Percentiles rank a stretch among this genome's conserved stretches.
Conservation (phyloP, 306 rosid genomes). For the Sphenostylis stenocarpa region DNA sequence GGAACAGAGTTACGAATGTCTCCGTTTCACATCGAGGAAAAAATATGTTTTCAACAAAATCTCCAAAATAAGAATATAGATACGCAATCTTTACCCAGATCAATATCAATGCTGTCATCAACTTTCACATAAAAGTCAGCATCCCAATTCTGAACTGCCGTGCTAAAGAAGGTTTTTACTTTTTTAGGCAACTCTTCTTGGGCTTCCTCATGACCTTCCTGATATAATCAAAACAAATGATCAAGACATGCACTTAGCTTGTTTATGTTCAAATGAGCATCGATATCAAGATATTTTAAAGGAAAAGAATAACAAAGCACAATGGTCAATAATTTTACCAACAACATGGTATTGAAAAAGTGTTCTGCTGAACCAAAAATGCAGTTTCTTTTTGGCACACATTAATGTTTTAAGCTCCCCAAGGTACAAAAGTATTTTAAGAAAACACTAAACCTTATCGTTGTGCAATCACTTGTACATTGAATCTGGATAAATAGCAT, state of each 20-base stretch:
- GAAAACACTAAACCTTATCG: background rate
- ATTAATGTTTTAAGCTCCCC: conserved; percentile 17
- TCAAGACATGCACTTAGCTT: conserved; percentile 27
- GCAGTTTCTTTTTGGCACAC: background rate
- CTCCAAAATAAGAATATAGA: conserved; percentile 5
- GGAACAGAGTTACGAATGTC: conserved; percentile 27
- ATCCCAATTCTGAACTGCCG: conserved; percentile 96
- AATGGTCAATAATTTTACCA: background rate
- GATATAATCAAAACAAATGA: conserved; percentile 35
- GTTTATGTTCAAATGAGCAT: conserved; percentile 25
- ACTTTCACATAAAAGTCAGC: conserved; percentile 97
- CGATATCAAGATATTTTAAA: background rate
- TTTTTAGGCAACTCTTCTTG: conserved; percentile 92
- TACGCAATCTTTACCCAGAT: conserved; percentile 66
- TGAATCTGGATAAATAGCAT: background rate
- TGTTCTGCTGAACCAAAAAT: background rate
- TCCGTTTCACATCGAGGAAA: conserved; percentile 5
- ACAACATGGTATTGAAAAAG: background rate
- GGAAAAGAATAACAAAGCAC: conserved; percentile 4
- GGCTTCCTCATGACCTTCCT: conserved; percentile 99
- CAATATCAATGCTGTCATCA: conserved; percentile 75
- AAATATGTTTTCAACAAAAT: conserved; percentile 4
- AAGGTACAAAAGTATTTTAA: conserved; percentile 12
- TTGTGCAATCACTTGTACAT: conserved; percentile 7
- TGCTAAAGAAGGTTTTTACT: conserved; percentile 83